Evolutionary conservation across 352 stramenopile genomes (phyloP), one percentile per base, ranked within the genome.

Genomic region (Globisporangium cystogenes): DNA sequence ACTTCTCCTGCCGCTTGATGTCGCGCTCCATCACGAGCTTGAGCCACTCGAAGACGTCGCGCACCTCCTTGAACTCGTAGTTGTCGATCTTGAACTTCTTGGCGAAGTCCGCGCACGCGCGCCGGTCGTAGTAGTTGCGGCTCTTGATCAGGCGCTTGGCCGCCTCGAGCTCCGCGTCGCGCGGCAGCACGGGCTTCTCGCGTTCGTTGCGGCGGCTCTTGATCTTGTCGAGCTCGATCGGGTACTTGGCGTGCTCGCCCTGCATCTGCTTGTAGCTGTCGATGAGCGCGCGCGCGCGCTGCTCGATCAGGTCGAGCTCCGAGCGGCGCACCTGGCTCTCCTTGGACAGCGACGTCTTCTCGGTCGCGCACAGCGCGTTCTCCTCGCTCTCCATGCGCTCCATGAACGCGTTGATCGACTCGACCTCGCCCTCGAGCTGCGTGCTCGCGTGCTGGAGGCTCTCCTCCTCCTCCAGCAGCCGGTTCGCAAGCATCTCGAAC

Each of bases 261-360:
- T 91, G 81, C 78, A 94, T 94, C 65, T 88, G 76, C 67, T 94
- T 94, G 84, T 94, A 94, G 67, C 74, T 90, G 62, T 91, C 81
- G 41, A 90, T 84, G 15, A 94, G 64, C 36, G 77, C 71, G 20
- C 84, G 84, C 6, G 84, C 84, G 36, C 84, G 84, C 69, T 94
- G 84, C 64, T 94, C 82, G 40, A 94, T 87, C 21, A 94, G 60
- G 61, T 94, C 84, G 23, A 61, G 65, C 58, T 94, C 84, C 7
- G 81, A 82, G 36, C 81, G 82, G 49, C 82, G 82, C 39, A 94
- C 79, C 50, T 94, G 82, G 49, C 57, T 78, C 63, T 94, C 84
- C 72, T 92, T 94, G 11, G 77, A 67, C 16, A 94, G 78, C 53
- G 79, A 92, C 2, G 76, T 84, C 78, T 94, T 94, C 60, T 92